phyloP scores from a whole-genome alignment of 202 grass and related monocot species.

The Miscanthus sacchariflorus region DNA sequence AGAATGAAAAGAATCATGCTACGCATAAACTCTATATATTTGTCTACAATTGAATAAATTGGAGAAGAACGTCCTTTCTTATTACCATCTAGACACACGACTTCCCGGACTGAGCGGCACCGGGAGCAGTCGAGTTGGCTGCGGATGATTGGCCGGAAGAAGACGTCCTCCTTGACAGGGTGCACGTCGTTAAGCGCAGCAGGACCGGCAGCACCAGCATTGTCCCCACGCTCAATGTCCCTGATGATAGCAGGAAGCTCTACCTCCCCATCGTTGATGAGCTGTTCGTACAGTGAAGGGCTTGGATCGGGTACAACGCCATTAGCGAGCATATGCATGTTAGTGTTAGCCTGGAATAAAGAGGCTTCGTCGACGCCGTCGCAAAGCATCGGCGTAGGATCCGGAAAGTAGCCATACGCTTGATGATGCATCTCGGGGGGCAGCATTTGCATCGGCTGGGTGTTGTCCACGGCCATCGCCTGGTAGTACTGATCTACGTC shows the following conservation, averaged over 20 bases:
- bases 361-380: not conserved
- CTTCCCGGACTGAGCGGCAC: not conserved
- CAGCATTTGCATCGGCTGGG: not conserved
- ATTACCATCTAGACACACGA: not conserved
- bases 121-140: constrained; percentile 27
- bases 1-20: not conserved
- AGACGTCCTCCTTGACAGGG: not conserved
- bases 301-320: not conserved
- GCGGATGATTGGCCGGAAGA: not conserved
- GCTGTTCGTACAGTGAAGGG: not conserved
- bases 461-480: not conserved
- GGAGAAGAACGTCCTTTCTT: not conserved
- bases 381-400: not conserved
- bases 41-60: not conserved
- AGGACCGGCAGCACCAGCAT: not conserved
- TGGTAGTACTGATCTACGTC: not conserved
- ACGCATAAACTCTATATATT: not conserved
- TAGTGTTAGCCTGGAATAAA: not conserved
- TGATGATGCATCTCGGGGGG: not conserved
- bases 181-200: not conserved
- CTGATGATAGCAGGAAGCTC: not conserved
- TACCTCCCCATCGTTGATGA: not conserved
- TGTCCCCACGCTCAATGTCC: not conserved
- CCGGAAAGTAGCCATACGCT: not conserved
- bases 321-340: not conserved